Conservation (phyloP, 225 moss, liverwort and hornwort species). For the Marchantia polymorpha region DNA sequence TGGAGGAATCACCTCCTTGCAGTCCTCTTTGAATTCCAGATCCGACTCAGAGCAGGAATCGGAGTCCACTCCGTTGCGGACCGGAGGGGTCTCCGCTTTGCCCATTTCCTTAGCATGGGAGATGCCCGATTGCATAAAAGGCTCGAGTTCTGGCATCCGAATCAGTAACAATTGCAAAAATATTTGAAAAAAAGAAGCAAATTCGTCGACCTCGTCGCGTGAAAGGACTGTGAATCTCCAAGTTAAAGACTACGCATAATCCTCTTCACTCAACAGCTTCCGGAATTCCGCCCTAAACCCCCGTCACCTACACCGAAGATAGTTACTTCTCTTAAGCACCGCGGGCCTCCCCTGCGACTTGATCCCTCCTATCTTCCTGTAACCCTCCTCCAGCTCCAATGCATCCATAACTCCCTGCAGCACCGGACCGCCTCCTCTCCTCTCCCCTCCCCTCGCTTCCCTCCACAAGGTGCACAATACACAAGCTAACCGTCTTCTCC, state of each 20-base stretch:
- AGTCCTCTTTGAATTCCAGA: conserved; percentile 43
- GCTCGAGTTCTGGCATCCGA: conserved; percentile 48
- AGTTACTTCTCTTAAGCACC: neutral
- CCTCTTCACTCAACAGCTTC: conserved; percentile 1
- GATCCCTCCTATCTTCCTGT: conserved; percentile 8
- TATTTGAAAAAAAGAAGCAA: neutral
- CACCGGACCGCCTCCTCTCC: neutral
- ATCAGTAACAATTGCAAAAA: neutral
- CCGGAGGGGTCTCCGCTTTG: conserved; percentile 27
- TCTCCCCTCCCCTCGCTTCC: neutral
- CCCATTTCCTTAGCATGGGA: conserved; percentile 35
- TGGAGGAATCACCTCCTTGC: conserved; percentile 24
- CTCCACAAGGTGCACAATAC: neutral
- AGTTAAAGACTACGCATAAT: neutral
- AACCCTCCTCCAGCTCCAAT: neutral
- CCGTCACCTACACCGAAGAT: neutral
- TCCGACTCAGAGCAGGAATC: conserved; percentile 40
- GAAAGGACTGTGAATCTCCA: neutral
- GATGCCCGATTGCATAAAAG: conserved; percentile 32
- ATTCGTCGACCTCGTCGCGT: neutral
- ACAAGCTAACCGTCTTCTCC: conserved; percentile 9
- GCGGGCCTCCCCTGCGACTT: neutral
- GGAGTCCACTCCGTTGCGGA: conserved; percentile 22
- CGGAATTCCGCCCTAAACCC: neutral
- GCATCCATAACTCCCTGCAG: conserved; percentile 2